Conservation (phyloP, 352 stramenopile genomes). For the Halophytophthora polymorphica region DNA sequence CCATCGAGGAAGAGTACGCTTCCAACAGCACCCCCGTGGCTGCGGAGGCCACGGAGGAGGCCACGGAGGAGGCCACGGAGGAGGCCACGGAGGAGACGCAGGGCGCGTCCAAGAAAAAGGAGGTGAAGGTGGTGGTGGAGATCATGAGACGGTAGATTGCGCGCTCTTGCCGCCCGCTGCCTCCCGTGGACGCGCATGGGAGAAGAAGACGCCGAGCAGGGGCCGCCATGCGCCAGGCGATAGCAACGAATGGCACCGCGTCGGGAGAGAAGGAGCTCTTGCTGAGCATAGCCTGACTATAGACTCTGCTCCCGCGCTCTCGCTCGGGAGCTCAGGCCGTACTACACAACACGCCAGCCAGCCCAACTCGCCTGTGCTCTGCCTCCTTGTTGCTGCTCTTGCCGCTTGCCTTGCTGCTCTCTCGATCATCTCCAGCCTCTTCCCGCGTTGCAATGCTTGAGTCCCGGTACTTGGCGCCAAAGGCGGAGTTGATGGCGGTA, state of each 20-base stretch:
- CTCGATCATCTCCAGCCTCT: neutral
- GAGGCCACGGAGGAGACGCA: slow-evolving; percentile 33
- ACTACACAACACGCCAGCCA: no score
- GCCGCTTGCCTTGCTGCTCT: neutral
- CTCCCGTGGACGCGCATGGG: slow-evolving; percentile 6
- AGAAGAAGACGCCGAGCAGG: slow-evolving; percentile 4
- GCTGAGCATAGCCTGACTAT: slow-evolving; percentile 8
- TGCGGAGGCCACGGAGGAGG: slow-evolving; percentile 14
- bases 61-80: slow-evolving; percentile 14
- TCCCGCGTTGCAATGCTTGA: slow-evolving; percentile 10
- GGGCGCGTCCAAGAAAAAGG: slow-evolving; percentile 74
- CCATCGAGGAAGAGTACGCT: slow-evolving; percentile 66
- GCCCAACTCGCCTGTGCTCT: neutral
- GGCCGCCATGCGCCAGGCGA: neutral
- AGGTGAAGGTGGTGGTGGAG: slow-evolving; percentile 58
- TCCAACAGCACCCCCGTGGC: slow-evolving; percentile 23
- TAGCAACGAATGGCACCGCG: neutral
- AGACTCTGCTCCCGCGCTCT: slow-evolving; percentile 1
- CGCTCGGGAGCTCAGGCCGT: no score
- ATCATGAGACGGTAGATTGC: slow-evolving; percentile 64
- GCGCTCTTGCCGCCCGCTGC: slow-evolving; percentile 3
- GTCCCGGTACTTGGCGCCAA: slow-evolving; percentile 21
- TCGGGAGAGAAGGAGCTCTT: neutral
- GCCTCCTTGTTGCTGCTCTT: neutral
- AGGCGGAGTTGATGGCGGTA: neutral